Evolutionary conservation across 495 filamentous ascomycete species (phyloP).

Genomic region (Beverwykella pulmonaria): DNA sequence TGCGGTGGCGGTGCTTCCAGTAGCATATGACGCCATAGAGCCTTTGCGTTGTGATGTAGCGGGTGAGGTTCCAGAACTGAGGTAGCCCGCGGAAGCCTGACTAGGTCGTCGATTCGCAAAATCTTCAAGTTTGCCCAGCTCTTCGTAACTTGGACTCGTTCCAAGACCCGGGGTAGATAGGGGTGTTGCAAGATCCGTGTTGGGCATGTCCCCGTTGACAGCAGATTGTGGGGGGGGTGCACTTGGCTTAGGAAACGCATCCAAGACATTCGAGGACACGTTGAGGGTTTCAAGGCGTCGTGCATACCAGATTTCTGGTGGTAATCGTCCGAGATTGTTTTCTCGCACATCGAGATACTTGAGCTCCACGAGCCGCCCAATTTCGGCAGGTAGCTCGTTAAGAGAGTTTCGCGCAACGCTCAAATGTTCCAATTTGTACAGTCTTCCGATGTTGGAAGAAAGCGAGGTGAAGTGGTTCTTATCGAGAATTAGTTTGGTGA

Average conservation of each 20-base stretch:
- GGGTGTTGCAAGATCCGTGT: slow-evolving; percentile 49
- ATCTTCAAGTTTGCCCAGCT: slow-evolving; percentile 70
- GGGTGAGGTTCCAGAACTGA: slow-evolving; percentile 76
- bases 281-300: slow-evolving; percentile 87
- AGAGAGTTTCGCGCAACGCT: slow-evolving; percentile 92
- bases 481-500: slow-evolving; percentile 85
- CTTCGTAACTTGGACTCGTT: slow-evolving; percentile 71
- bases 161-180: slow-evolving; percentile 56
- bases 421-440: slow-evolving; percentile 83
- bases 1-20: slow-evolving; percentile 56
- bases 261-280: slow-evolving; percentile 89
- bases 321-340: slow-evolving; percentile 86
- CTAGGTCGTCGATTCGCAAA: slow-evolving; percentile 72
- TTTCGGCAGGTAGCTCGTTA: slow-evolving; percentile 75
- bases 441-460: slow-evolving; percentile 77
- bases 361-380: slow-evolving; percentile 83
- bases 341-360: slow-evolving; percentile 83
- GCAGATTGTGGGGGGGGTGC: slow-evolving; percentile 36
- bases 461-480: slow-evolving; percentile 94
- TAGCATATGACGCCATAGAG: slow-evolving; percentile 76
- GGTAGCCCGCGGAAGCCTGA: slow-evolving; percentile 70
- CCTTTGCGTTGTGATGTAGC: slow-evolving; percentile 66
- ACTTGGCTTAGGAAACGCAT: slow-evolving; percentile 78
- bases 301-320: slow-evolving; percentile 91
- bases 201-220: slow-evolving; percentile 11